Evolutionary conservation across 2,329 filamentous ascomycete genomes (phyloP).

Genomic region (Aspergillus sp.): DNA sequence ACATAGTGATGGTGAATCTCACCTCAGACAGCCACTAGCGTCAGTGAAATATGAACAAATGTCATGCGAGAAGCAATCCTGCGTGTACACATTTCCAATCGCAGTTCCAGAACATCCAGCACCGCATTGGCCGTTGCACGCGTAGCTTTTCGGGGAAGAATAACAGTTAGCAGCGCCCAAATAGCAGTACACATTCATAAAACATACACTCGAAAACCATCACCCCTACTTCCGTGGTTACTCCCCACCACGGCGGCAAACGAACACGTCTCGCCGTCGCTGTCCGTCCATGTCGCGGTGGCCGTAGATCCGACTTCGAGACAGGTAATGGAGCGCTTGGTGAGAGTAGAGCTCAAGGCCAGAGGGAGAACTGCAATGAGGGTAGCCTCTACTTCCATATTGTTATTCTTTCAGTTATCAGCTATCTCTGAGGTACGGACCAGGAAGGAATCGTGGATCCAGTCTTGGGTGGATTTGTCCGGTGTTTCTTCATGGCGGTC

Average conservation of each 20-base stretch:
- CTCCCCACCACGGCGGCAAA: constrained; percentile 10
- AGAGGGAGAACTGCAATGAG: constrained; percentile 1
- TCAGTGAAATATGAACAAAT: constrained; percentile 14
- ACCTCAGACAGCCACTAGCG: constrained; percentile 9
- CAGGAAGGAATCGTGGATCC: too few relatives aligned
- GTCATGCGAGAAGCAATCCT: constrained; percentile 14
- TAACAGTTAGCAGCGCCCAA: too few relatives aligned
- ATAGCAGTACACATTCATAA: neutral
- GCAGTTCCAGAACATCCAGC: constrained; percentile 8
- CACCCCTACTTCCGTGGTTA: constrained; percentile 9
- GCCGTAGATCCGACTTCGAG: constrained; percentile 9
- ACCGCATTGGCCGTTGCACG: constrained; percentile 14
- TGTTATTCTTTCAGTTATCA: neutral
- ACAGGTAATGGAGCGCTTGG: constrained; percentile 9
- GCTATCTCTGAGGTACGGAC: neutral
- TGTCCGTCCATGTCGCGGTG: constrained; percentile 11
- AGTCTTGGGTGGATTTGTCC: too few relatives aligned
- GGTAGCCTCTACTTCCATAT: neutral
- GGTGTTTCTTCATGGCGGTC: too few relatives aligned
- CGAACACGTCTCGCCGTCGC: constrained; percentile 7
- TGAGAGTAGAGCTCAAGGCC: neutral
- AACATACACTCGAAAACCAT: constrained; percentile 8
- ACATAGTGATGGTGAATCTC: neutral
- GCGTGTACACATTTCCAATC: constrained; percentile 11
- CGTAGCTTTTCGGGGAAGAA: constrained; percentile 5